phyloP scores from a whole-genome alignment of 805 yeast species.

The Spathaspora hagerdaliae region DNA sequence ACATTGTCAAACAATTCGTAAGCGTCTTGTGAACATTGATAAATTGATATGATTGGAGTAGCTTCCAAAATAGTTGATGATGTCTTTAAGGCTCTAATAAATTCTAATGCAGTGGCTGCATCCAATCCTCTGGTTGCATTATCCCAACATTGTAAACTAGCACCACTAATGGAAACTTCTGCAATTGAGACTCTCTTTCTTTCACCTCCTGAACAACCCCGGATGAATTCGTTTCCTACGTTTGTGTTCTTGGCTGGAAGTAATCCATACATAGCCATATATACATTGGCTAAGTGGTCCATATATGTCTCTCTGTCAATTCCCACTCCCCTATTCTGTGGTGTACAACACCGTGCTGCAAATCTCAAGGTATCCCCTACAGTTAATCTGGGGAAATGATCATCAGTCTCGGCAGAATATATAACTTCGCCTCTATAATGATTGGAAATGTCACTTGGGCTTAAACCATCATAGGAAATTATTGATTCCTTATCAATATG shows the following conservation, averaged over 20 bases:
- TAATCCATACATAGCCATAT: constrained; percentile 42
- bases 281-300: constrained; percentile 35
- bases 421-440: constrained; percentile 33
- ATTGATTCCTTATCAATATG: constrained; percentile 27
- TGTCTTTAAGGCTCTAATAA: constrained; percentile 59
- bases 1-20: constrained; percentile 47
- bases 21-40: constrained; percentile 46
- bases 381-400: constrained; percentile 49
- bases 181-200: constrained; percentile 77
- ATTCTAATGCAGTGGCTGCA: constrained; percentile 78
- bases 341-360: constrained; percentile 48
- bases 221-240: constrained; percentile 59
- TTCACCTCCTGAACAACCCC: constrained; percentile 82
- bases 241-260: constrained; percentile 52
- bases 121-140: constrained; percentile 84
- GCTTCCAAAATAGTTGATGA: constrained; percentile 46
- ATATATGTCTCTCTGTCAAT: constrained; percentile 30
- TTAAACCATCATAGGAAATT: constrained; percentile 32
- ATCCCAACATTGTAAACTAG: constrained; percentile 55
- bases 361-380: constrained; percentile 53
- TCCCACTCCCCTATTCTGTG: constrained; percentile 28
- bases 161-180: constrained; percentile 64
- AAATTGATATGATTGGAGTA: constrained; percentile 56
- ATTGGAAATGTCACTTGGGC: constrained; percentile 21
- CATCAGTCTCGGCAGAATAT: constrained; percentile 49